Percentiles rank a stretch among this genome's conserved stretches.
Evolutionary conservation across 2,329 filamentous ascomycete genomes (phyloP).

Genomic region (Fusarium scirpi): DNA sequence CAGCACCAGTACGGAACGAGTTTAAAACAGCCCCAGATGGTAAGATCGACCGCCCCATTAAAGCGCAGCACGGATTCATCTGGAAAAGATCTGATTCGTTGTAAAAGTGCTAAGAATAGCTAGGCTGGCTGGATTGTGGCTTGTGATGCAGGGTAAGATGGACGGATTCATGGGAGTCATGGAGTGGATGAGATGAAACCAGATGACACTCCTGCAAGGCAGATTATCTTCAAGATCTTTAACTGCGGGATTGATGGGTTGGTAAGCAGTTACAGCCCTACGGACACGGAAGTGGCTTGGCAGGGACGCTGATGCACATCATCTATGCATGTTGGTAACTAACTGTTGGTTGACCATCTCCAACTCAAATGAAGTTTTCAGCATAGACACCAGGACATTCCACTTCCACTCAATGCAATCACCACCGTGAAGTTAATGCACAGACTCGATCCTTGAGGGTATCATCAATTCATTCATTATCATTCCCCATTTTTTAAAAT

Average conservation of each 20-base stretch:
- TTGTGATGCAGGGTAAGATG: constrained; percentile 1
- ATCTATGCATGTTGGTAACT: not conserved
- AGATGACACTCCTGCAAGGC: no score
- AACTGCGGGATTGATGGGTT: no score
- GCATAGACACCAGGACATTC: no score
- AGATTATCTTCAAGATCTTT: not conserved
- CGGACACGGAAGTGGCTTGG: not conserved
- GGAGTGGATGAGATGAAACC: not conserved
- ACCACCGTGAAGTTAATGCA: not conserved
- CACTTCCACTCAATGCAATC: no score
- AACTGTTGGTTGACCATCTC: no score
- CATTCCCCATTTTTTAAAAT: constrained; percentile 13
- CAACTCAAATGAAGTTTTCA: no score
- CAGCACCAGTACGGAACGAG: constrained; percentile 22
- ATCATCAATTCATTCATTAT: constrained; percentile 24
- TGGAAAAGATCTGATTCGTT: not conserved
- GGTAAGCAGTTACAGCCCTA: not conserved
- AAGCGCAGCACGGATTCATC: constrained; percentile 22
- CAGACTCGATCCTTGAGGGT: constrained; percentile 11
- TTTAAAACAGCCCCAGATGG: not conserved
- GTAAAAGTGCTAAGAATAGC: constrained; percentile 24
- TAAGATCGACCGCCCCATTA: constrained; percentile 7
- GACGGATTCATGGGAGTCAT: not conserved
- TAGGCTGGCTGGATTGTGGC: not conserved
- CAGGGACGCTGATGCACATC: not conserved